Conservation (phyloP, 208 protist species). For the Leishmania major region DNA sequence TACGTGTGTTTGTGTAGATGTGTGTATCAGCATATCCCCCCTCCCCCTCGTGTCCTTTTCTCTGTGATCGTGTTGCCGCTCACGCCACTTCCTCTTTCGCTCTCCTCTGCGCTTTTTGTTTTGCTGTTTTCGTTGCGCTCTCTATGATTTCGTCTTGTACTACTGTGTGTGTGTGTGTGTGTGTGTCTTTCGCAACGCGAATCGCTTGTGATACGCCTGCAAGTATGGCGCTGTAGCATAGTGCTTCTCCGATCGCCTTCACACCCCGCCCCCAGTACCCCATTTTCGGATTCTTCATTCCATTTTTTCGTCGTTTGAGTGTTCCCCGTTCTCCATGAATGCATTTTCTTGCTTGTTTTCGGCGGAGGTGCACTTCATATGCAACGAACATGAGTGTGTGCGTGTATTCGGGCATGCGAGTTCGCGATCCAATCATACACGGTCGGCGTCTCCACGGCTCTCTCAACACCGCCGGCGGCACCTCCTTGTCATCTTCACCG, state of each 20-base stretch:
- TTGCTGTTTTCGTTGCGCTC: not conserved
- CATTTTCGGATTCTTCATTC: not conserved
- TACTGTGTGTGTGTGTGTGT: not conserved
- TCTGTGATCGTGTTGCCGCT: not conserved
- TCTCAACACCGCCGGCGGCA: not conserved
- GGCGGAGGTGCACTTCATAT: not conserved
- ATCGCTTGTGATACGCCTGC: not conserved
- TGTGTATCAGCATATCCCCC: not conserved
- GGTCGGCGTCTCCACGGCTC: not conserved
- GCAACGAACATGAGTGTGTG: not conserved
- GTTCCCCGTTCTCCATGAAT: too few relatives aligned
- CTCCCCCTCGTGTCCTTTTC: not conserved
- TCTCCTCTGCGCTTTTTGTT: constrained; percentile 10
- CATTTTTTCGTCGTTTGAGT: not conserved
- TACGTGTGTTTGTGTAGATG: not conserved
- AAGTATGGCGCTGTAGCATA: not conserved
- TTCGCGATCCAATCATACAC: not conserved
- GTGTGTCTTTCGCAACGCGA: not conserved
- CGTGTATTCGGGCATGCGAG: too few relatives aligned
- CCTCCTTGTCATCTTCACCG: not conserved
- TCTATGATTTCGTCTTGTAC: not conserved
- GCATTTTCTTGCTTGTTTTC: not conserved
- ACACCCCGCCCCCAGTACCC: not conserved
- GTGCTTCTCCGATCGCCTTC: not conserved
- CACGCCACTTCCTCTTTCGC: not conserved